Evolutionary conservation across 2,329 filamentous ascomycete species (phyloP).

Genomic region (Phialocephala sp.): DNA sequence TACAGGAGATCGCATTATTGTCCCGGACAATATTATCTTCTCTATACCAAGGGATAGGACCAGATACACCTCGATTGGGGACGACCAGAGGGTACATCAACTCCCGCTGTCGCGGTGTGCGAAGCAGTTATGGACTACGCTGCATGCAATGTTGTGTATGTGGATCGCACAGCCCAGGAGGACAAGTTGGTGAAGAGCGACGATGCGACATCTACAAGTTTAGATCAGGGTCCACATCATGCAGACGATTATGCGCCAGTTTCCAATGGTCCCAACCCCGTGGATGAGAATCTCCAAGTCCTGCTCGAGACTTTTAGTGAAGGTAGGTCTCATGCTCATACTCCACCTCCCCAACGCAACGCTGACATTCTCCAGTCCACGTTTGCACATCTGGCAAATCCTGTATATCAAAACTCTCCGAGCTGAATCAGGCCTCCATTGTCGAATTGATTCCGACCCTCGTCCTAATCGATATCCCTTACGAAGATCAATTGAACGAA

Average conservation of each 20-base stretch:
- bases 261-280: constrained; percentile 40
- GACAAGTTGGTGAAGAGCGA: constrained; percentile 45
- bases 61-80: constrained; percentile 27
- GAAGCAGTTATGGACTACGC: constrained; percentile 48
- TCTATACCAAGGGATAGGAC: constrained; percentile 18
- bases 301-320: constrained; percentile 57
- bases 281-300: constrained; percentile 54
- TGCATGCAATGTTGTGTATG: constrained; percentile 51
- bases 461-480: constrained; percentile 58
- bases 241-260: constrained; percentile 25
- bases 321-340: constrained; percentile 43
- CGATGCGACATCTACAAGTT: constrained; percentile 39
- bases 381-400: constrained; percentile 57
- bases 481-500: constrained; percentile 45
- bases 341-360: constrained; percentile 10
- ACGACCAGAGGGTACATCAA: constrained; percentile 32
- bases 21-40: constrained; percentile 17
- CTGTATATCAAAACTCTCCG: constrained; percentile 57
- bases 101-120: constrained; percentile 37
- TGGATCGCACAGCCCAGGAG: constrained; percentile 47
- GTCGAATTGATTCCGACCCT: constrained; percentile 58
- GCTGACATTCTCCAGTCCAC: constrained; percentile 51
- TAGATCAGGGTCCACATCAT: constrained; percentile 31
- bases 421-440: constrained; percentile 53
- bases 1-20: constrained; percentile 25